Base-by-base conservation (phyloP, 1,139 yeast species). In the Yamadazyma triangularis region DNA sequence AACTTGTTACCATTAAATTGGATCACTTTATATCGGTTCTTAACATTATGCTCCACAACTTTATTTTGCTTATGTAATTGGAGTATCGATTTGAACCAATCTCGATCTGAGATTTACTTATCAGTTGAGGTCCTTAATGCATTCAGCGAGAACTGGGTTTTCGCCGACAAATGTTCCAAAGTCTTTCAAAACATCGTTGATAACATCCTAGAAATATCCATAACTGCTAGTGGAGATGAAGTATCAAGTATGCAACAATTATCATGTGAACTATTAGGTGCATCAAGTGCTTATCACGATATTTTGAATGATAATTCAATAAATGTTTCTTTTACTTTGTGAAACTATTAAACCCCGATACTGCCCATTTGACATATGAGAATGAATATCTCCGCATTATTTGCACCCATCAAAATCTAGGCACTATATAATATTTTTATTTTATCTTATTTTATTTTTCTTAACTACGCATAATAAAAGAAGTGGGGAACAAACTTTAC, bases 1-100 rank as follows among this genome's bases (percentile, higher is more conserved):
- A 64, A 60, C 31, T 41, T 64, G 24, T 44, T 70, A 22, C 77
- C 75, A 0, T 45, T 67, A 30, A 70, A 67, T 38, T 71, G 77
- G 77, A 63, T 69, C 18, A 68, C 73, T 1, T 42, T 69, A 10
- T 64, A 67, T 40, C 53, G 72, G 31, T 60, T 71, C 19, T 40
- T 71, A 23, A 61, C 67, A 21, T 60, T 61, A 11, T 67, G 75
- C 42, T 61, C 73, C 14, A 62, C 70, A 2, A 55, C 70, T 9
- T 44, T 70, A 4, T 66, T 60, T 42, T 69, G 76, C 38, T 39
- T 71, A 13, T 63, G 71, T 34, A 65, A 64, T 32, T 61, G 70
- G 60, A 53, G 64, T 25, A 59, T 69, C 16, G 73, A 70, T 41
- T 46, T 69, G 12, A 50, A 57, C 14, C 71, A 64, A 33, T 56